phyloP scores from a whole-genome alignment of 140 eudicot genomes.

The Erigeron philadelphicus region DNA sequence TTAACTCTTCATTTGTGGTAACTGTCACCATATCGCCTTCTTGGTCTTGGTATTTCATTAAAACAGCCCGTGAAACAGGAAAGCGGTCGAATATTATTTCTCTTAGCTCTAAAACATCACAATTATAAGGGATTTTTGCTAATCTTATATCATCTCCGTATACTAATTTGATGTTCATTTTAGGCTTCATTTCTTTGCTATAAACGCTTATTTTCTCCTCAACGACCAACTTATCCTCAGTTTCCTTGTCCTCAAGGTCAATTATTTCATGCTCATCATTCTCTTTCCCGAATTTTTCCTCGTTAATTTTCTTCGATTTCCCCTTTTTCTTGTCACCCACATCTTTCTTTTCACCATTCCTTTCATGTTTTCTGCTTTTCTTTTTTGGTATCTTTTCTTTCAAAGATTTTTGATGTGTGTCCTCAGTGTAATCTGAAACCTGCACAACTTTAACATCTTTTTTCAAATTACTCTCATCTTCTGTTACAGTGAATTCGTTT shows the following conservation, averaged over 20 bases:
- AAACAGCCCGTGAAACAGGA: conserved; percentile 56
- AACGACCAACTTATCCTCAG: conserved; percentile 74
- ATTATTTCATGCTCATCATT: conserved; percentile 1
- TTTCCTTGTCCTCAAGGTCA: conserved; percentile 28
- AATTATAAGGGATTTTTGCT: conserved; percentile 64
- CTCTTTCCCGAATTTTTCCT: conserved; percentile 12
- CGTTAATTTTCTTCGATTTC: conserved; percentile 3
- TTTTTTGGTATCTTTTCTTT: conserved; percentile 9
- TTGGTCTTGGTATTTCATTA: conserved; percentile 73
- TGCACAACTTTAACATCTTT: conserved; percentile 31
- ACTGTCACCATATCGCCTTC: conserved; percentile 94
- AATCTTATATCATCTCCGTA: conserved; percentile 89
- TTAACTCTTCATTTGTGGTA: conserved; percentile 69
- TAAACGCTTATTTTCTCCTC: conserved; percentile 50
- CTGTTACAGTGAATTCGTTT: conserved; percentile 34
- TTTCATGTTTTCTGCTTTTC: conserved; percentile 20
- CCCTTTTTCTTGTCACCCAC: conserved; percentile 7
- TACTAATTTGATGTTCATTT: conserved; percentile 58
- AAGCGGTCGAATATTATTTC: conserved; percentile 59
- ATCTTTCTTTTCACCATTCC: conserved; percentile 23
- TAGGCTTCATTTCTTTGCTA: conserved; percentile 33
- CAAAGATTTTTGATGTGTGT: conserved; percentile 25
- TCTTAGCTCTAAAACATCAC: conserved; percentile 56
- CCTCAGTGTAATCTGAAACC: conserved; percentile 37
- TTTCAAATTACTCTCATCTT: conserved; percentile 25